phyloP scores from a whole-genome alignment of 139 green algal species.

The Chlamydomonas sp. region DNA sequence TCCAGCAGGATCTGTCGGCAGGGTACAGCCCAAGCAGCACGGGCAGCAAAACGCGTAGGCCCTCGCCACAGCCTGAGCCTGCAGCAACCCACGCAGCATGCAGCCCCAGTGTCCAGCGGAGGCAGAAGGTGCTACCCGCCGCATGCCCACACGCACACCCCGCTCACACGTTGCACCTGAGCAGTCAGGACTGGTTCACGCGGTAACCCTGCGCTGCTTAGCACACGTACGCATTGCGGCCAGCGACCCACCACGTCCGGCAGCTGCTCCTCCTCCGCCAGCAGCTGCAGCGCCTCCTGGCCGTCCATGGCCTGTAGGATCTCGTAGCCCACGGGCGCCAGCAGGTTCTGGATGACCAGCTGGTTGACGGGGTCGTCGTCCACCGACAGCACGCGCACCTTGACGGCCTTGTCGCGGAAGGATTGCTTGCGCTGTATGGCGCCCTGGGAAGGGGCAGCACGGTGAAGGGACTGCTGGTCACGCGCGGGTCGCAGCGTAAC shows the following conservation, averaged over 20 bases:
- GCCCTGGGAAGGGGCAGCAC: neutral
- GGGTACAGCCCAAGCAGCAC: conserved; percentile 25
- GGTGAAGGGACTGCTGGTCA: neutral
- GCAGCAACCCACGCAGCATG: no score
- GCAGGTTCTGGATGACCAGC: conserved; percentile 75
- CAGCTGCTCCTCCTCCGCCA: conserved; percentile 32
- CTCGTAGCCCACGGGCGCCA: conserved; percentile 59
- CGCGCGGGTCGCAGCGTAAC: no score
- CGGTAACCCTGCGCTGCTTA: no score
- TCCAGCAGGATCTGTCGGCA: conserved; percentile 68
- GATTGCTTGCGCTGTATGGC: conserved; percentile 20
- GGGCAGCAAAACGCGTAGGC: conserved; percentile 16
- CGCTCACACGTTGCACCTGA: no score
- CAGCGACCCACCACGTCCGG: conserved; percentile 43
- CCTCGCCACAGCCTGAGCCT: no score
- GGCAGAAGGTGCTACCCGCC: no score
- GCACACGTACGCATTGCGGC: no score
- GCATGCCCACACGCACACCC: no score
- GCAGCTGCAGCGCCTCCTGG: conserved; percentile 52
- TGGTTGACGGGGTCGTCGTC: conserved; percentile 74
- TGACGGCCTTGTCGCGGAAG: conserved; percentile 7
- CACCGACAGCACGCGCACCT: conserved; percentile 61
- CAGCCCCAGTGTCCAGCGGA: no score
- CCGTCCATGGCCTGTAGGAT: conserved; percentile 62
- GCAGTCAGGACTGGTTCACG: no score